phyloP scores from a whole-genome alignment of 306 rosid species.

The Trifolium subterraneum region DNA sequence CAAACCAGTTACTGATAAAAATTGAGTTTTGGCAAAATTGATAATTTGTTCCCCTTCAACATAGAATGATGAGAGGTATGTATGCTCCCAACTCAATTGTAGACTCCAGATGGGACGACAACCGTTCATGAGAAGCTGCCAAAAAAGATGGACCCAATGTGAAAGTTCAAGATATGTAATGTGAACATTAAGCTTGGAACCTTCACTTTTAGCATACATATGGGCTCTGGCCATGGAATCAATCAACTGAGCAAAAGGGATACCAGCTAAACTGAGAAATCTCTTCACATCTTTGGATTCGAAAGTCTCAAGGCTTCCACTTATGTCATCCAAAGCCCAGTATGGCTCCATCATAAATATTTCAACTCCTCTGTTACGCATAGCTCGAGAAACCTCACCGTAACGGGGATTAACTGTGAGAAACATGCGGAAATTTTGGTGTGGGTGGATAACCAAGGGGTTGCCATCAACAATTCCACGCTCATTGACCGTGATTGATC shows the following conservation, averaged over 20 bases:
- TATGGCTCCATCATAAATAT: slow-evolving; percentile 80
- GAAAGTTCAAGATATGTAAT: slow-evolving; percentile 80
- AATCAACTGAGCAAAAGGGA: slow-evolving; percentile 67
- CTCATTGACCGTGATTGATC: slow-evolving; percentile 87
- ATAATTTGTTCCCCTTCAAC: slow-evolving; percentile 59
- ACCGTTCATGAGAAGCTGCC: slow-evolving; percentile 74
- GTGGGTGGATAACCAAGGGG: slow-evolving; percentile 77
- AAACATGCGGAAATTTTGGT: slow-evolving; percentile 86
- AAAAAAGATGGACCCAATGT: slow-evolving; percentile 89
- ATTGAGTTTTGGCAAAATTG: slow-evolving; percentile 52
- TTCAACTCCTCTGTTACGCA: slow-evolving; percentile 98
- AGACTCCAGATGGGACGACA: slow-evolving; percentile 80
- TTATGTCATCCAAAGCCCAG: slow-evolving; percentile 63
- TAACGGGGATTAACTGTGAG: slow-evolving; percentile 84
- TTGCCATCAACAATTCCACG: slow-evolving; percentile 87
- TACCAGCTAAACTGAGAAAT: slow-evolving; percentile 69
- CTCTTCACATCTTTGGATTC: slow-evolving; percentile 69
- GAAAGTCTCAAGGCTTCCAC: slow-evolving; percentile 43
- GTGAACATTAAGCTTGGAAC: slow-evolving; percentile 50
- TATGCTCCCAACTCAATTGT: slow-evolving; percentile 85
- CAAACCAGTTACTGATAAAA: slow-evolving; percentile 47
- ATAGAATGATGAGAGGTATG: slow-evolving; percentile 77
- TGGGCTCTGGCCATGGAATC: slow-evolving; percentile 79
- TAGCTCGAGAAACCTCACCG: slow-evolving; percentile 96
- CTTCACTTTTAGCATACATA: slow-evolving; percentile 72